phyloP scores from a whole-genome alignment of 805 yeast species.

The Yamadazyma paraphyllophila region DNA sequence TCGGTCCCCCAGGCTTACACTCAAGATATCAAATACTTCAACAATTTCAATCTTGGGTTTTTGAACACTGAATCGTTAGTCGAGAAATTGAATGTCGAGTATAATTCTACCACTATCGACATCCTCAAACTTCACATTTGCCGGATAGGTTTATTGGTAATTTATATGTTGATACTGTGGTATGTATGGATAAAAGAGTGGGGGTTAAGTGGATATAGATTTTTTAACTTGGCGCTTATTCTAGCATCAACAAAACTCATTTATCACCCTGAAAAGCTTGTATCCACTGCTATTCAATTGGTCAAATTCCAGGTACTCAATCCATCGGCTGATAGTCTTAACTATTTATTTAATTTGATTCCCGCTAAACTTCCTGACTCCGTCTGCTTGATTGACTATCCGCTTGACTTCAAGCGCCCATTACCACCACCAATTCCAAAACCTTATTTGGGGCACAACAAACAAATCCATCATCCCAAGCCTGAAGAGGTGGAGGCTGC shows the following conservation, averaged over 20 bases:
- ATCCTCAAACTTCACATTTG: conserved; percentile 19
- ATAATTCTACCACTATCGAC: conserved; percentile 17
- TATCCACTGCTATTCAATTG: conserved; percentile 6
- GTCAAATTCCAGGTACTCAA: conserved; percentile 3
- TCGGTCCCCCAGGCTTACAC: conserved; percentile 1
- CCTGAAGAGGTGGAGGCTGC: conserved; percentile 31
- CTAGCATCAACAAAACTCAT: not conserved
- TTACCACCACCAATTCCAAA: conserved; percentile 45
- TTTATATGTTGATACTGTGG: not conserved
- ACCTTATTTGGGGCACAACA: conserved; percentile 43
- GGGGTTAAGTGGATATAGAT: not conserved
- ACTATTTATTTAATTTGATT: conserved; percentile 10
- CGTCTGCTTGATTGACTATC: conserved; percentile 28
- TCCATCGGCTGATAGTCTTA: conserved; percentile 7
- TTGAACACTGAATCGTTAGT: conserved; percentile 9
- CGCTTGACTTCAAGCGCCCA: conserved; percentile 21
- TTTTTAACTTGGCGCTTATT: not conserved
- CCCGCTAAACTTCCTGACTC: conserved; percentile 25
- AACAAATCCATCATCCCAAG: conserved; percentile 36
- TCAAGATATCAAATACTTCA: conserved; percentile 8
- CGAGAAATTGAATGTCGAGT: conserved; percentile 15
- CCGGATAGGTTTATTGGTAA: conserved; percentile 13
- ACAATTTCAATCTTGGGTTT: conserved; percentile 15
- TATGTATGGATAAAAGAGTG: not conserved
- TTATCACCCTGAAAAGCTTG: conserved; percentile 8